Evolutionary conservation across 257 asterid genomes (phyloP).

Genomic region (Salvia splendens): DNA sequence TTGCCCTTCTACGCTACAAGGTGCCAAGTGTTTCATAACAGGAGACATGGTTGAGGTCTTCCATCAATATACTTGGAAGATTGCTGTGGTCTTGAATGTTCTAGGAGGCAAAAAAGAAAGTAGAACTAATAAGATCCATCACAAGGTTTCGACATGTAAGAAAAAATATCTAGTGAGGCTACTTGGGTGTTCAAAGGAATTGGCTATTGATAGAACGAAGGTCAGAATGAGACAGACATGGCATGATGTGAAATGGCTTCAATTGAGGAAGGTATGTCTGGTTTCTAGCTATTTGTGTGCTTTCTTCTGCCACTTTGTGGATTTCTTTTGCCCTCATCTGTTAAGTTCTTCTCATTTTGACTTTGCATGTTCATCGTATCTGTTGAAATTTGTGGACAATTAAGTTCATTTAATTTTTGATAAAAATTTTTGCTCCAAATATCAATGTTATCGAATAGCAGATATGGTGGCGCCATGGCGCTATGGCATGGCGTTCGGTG

Average conservation of each 20-base stretch:
- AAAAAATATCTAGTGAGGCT: conserved; percentile 57
- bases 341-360: conserved; percentile 1
- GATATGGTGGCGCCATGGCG: no score
- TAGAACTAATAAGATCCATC: conserved; percentile 21
- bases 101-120: conserved; percentile 36
- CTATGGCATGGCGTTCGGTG: no score
- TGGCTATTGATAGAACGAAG: conserved; percentile 45
- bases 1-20: conserved; percentile 46
- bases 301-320: background rate
- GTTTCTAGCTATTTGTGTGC: conserved; percentile 21
- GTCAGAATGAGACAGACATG: conserved; percentile 60
- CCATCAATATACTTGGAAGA: conserved; percentile 64
- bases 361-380: conserved; percentile 4
- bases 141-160: conserved; percentile 31
- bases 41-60: conserved; percentile 77
- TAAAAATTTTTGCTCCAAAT: background rate
- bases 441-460: no score
- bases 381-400: conserved; percentile 6
- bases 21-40: conserved; percentile 38
- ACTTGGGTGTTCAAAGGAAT: conserved; percentile 58
- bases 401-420: no score
- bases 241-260: conserved; percentile 64
- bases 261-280: conserved; percentile 54
- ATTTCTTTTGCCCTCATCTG: background rate
- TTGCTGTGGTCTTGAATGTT: conserved; percentile 53